phyloP scores from a whole-genome alignment of 768 basidiomycete genomes.

The Coprinopsis strossmayeri region DNA sequence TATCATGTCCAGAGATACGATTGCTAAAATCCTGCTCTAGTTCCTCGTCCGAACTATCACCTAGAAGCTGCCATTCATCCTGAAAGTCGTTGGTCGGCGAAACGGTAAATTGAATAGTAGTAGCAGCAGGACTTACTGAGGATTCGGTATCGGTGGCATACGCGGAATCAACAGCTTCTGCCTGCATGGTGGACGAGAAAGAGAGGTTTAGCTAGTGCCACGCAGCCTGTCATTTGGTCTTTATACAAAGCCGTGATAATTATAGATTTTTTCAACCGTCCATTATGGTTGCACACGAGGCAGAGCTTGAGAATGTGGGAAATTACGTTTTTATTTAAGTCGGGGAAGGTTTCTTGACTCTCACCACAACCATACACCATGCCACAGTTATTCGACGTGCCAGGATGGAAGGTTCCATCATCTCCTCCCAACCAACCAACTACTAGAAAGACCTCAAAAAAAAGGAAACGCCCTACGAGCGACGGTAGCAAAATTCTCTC shows the following conservation, averaged over 20 bases:
- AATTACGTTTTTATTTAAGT: no score
- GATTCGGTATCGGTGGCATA: background rate
- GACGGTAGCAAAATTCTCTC: constrained; percentile 29
- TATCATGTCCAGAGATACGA: constrained; percentile 26
- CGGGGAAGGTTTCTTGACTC: no score
- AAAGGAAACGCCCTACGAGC: constrained; percentile 41
- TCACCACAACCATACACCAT: constrained; percentile 27
- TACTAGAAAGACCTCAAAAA: constrained; percentile 34
- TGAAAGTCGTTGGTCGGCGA: constrained; percentile 4
- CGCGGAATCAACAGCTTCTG: background rate
- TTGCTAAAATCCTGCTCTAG: constrained; percentile 10
- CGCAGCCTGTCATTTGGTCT: background rate
- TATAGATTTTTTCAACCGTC: no score
- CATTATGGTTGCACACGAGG: no score
- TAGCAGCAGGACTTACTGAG: background rate
- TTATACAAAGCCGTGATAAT: no score
- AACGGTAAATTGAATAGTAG: no score
- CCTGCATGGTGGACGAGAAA: background rate
- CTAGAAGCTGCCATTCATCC: constrained; percentile 25
- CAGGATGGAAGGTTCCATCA: constrained; percentile 58
- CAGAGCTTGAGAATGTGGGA: no score
- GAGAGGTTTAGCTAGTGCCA: background rate
- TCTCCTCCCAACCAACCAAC: constrained; percentile 30
- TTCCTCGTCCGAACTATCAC: constrained; percentile 18
- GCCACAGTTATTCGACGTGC: constrained; percentile 44